phyloP scores from a whole-genome alignment of 306 rosid species.

The Ceratonia siliqua region DNA sequence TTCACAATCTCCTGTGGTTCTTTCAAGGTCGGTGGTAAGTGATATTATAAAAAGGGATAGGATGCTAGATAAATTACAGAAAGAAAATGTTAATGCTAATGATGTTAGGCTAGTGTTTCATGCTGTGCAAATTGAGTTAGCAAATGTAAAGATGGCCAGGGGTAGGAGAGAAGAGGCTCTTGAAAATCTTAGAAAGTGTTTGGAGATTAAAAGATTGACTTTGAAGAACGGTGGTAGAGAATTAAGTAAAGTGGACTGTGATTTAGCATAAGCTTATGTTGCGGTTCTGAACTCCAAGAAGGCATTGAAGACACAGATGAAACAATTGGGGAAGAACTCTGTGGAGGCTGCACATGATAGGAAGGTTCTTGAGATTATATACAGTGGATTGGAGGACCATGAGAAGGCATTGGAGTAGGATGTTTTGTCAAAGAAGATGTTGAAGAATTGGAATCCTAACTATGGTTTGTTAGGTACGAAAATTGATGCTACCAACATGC shows the following conservation, averaged over 20 bases:
- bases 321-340: slow-evolving; percentile 69
- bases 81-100: slow-evolving; percentile 49
- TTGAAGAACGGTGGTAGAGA: slow-evolving; percentile 71
- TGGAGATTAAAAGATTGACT: slow-evolving; percentile 78
- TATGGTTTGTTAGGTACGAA: slow-evolving; percentile 75
- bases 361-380: slow-evolving; percentile 79
- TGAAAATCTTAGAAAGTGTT: slow-evolving; percentile 71
- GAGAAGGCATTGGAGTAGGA: slow-evolving; percentile 91
- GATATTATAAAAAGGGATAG: too few relatives aligned
- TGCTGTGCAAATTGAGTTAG: slow-evolving; percentile 81
- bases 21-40: too few relatives aligned
- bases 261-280: slow-evolving; percentile 78
- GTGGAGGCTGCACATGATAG: slow-evolving; percentile 84
- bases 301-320: slow-evolving; percentile 77
- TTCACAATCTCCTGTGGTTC: too few relatives aligned
- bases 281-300: slow-evolving; percentile 75
- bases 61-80: slow-evolving; percentile 64
- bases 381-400: slow-evolving; percentile 84
- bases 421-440: slow-evolving; percentile 63
- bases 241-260: slow-evolving; percentile 68
- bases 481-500: slow-evolving; percentile 88
- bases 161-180: slow-evolving; percentile 96
- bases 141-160: slow-evolving; percentile 83
- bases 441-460: slow-evolving; percentile 82
- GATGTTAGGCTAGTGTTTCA: slow-evolving; percentile 80